A percentile compares a stretch with the other conserved stretches of the same genome.
These are phyloP conservation scores for Hygrophila difformis DNA, from an alignment of 257 asterid genomes.

Conservation along the genomic window DNA sequence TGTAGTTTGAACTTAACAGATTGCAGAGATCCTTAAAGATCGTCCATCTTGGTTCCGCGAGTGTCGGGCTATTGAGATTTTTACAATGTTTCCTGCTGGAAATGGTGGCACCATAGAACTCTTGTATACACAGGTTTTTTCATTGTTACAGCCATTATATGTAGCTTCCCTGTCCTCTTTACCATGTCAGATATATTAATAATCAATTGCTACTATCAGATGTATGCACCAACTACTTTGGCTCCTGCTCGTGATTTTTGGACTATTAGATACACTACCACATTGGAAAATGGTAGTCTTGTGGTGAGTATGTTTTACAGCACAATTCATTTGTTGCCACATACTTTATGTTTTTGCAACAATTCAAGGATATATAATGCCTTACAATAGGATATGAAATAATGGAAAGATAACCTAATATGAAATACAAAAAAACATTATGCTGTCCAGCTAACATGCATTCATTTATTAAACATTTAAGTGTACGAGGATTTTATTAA, in stretches of 20 bases:
- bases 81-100: slow-evolving; percentile 88
- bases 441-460: too few species aligned
- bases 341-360: slow-evolving; percentile 9
- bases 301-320: slow-evolving; percentile 48
- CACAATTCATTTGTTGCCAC: background rate
- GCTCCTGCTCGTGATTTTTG: slow-evolving; percentile 98
- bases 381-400: too few species aligned
- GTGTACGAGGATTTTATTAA: too few species aligned
- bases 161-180: background rate
- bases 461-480: too few species aligned
- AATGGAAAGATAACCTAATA: too few species aligned
- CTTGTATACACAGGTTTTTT: slow-evolving; percentile 70
- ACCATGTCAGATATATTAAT: background rate
- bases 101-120: slow-evolving; percentile 93
- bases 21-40: slow-evolving; percentile 97
- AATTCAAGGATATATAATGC: too few species aligned
- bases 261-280: slow-evolving; percentile 93
- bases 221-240: slow-evolving; percentile 86
- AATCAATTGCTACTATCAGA: slow-evolving; percentile 31
- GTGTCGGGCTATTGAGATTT: slow-evolving; percentile 85
- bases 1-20: slow-evolving; percentile 31
- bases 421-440: too few species aligned
- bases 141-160: background rate
- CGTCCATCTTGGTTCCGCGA: slow-evolving; percentile 95
- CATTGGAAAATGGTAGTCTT: slow-evolving; percentile 82